Base-by-base conservation (phyloP, 345 rosid species). In the Excoecaria cochinchinensis region DNA sequence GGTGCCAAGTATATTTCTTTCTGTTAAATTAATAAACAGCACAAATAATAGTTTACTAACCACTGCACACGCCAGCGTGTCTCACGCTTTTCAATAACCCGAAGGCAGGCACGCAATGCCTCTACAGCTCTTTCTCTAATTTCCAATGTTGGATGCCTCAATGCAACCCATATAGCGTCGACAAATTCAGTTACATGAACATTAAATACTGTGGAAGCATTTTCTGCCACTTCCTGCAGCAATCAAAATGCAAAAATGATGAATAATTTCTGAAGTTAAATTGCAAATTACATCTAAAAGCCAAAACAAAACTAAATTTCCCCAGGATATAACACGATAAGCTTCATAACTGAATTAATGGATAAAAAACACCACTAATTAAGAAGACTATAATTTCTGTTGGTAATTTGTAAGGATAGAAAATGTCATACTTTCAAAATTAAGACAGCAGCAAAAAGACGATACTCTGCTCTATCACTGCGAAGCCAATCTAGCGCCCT, bases 11-110 rank as follows among this genome's bases (percentile, higher is more conserved):
- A 47, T 70, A 58, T 24, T 3, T 65, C 15, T 55, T 14, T 15
- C 16, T 6, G 55, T 70, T 0, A 61, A 42, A 70, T 53, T 48
- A 53, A 51, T 24, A 22, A 53, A 51, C 53, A 13, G 40, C 47
- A 70, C 2, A 61, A 52, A 58, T 58, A 25, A 47, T 3, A 42
- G 2, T 12, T 47, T 38, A 77, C 98, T 75, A 64, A 96, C 99
- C 99, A 93, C 52, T 93, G 99, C 78, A 96, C 99, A 57, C 97
- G 91, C 99, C 98, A 96, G 5, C 99, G 97, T 61, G 99, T 96
- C 87, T 96, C 99, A 39, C 98, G 94, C 84, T 96, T 96, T 87
- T 96, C 99, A 75, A 96, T 92, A 84, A 96, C 99, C 82, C 90
- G 89, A 81, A 96, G 99, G 81, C 98, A 96, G 70, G 99, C 99